phyloP scores from a whole-genome alignment of 768 basidiomycete genomes.

The Sporobolomyces phaffii region DNA sequence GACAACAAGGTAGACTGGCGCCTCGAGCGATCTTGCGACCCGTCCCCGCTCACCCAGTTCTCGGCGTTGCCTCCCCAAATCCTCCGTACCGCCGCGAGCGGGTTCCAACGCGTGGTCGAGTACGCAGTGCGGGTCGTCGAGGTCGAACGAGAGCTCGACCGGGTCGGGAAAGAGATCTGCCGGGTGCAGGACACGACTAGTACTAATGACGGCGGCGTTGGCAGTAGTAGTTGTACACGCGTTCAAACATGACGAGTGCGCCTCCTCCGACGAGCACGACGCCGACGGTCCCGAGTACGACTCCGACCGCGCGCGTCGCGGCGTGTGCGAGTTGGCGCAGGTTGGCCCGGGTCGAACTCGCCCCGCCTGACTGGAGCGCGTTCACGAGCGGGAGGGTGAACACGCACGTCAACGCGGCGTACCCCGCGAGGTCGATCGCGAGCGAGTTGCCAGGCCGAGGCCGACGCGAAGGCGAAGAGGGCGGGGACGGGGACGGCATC shows the following conservation, averaged over 20 bases:
- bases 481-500: background rate
- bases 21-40: too few relatives aligned
- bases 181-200: too few relatives aligned
- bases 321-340: background rate
- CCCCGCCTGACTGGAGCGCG: background rate
- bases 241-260: background rate
- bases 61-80: conserved; percentile 16
- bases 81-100: background rate
- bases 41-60: conserved; percentile 27
- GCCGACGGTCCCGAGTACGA: background rate
- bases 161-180: background rate
- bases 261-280: conserved; percentile 9
- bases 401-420: conserved; percentile 1
- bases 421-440: conserved; percentile 9
- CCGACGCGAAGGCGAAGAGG: too few relatives aligned
- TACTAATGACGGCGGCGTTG: too few relatives aligned
- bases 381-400: conserved; percentile 19
- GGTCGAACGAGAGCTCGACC: conserved; percentile 5
- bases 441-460: too few relatives aligned
- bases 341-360: conserved; percentile 3
- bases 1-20: too few relatives aligned
- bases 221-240: background rate
- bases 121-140: background rate
- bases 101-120: background rate
- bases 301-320: background rate